Percentiles rank a stretch among this genome's conserved stretches.
Conservation (phyloP, 331 rosid genomes). For the Telfairia occidentalis region DNA sequence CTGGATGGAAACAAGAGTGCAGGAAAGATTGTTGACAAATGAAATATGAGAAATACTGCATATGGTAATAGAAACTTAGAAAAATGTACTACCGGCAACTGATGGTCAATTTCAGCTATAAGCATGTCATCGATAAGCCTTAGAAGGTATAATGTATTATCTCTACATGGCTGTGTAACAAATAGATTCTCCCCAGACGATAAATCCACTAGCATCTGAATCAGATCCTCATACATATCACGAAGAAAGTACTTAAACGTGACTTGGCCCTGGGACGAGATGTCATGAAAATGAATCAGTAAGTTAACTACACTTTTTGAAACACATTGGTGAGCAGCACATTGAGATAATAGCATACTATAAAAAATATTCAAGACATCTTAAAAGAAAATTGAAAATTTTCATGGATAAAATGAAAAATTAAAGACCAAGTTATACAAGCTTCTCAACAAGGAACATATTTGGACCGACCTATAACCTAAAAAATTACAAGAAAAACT, state of each 20-base stretch:
- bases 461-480: neutral
- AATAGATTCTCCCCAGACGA: slow-evolving; percentile 71
- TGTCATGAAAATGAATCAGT: slow-evolving; percentile 17
- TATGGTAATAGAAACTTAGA: neutral
- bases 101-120: slow-evolving; percentile 61
- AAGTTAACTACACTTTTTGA: neutral
- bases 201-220: slow-evolving; percentile 52
- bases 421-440: neutral
- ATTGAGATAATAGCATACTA: neutral
- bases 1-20: neutral
- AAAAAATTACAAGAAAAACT: neutral
- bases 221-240: slow-evolving; percentile 69
- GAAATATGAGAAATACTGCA: neutral
- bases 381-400: neutral
- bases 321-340: neutral
- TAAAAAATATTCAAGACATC: neutral
- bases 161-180: slow-evolving; percentile 82
- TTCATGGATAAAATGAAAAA: neutral
- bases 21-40: neutral
- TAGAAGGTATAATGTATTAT: slow-evolving; percentile 73
- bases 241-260: slow-evolving; percentile 53
- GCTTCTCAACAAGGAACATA: neutral
- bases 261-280: slow-evolving; percentile 42
- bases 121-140: slow-evolving; percentile 84
- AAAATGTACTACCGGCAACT: slow-evolving; percentile 62